Evolutionary conservation across 108 stramenopile genomes (phyloP), one percentile per base, ranked within the genome.

Genomic region (Cylindrotheca closterium): DNA sequence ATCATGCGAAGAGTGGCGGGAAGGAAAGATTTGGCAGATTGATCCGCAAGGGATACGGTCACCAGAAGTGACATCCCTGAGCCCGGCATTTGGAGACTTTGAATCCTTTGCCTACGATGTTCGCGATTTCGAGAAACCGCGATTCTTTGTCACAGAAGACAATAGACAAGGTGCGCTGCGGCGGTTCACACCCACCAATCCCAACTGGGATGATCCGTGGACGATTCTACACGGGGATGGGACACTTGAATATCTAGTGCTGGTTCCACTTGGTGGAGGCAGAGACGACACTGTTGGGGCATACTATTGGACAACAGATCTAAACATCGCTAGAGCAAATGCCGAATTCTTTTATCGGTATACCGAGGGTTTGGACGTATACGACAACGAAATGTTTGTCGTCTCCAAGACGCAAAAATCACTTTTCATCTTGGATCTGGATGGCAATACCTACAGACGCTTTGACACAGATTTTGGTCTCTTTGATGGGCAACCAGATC

Each of bases 401-500:
- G 61, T 77, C 4, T 80, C 66, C 63, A 76, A 71, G 23, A 18
- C 28, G 22, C 58, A 66, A 19, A 66, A 65, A 32, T 21, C 26
- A 65, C 22, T 82, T 0, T 79, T 70, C 31, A 48, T 59, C 12
- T 47, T 82, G 12, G 66, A 82, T 47, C 63, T 82, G 50, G 77
- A 73, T 52, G 51, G 28, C 23, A 24, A 34, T 5, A 75, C 70
- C 0, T 82, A 73, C 37, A 47, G 30, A 15, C 25, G 30, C 18
- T 26, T 42, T 12, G 47, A 62, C 18, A 81, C 78, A 12, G 48
- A 45, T 12, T 45, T 57, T 28, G 83, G 83, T 34, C 27, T 69
- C 8, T 81, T 84, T 57, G 74, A 80, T 75, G 68, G 73, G 22
- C 32, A 50, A 19, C 84, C 87, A 1, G 84, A 88, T 67, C 83